Evolutionary conservation across 1,139 yeast species (phyloP), one percentile per base, ranked within the genome.

Genomic region (Hyphopichia buzzinii): DNA sequence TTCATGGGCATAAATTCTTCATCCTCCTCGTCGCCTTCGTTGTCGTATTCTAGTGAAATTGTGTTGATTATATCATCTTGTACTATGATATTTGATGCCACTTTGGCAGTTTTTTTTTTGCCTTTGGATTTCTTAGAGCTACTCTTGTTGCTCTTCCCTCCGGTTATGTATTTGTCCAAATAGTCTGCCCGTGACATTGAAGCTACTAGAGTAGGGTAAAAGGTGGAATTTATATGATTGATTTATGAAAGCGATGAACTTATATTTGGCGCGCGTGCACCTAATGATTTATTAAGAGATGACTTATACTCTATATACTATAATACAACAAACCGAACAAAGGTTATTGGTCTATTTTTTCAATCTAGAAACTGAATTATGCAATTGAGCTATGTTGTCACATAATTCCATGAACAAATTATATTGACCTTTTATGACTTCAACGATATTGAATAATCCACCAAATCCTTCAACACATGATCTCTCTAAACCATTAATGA

Each of bases 361-460:
- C 29, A 51, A 35, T 39, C 49, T 57, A 36, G 49, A 52, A 15
- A 61, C 48, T 42, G 79, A 81, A 48, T 84, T 89, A 61, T 92
- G 97, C 36, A 88, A 64, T 51, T 85, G 95, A 2, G 97, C 97
- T 52, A 90, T 82, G 25, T 81, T 76, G 59, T 89, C 95, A 40
- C 96, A 90, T 35, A 89, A 72, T 50, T 89, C 95, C 90, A 92
- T 86, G 60, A 90, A 90, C 44, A 90, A 69, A 38, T 74, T 71
- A 58, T 88, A 88, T 62, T 90, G 97, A 48, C 84, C 88, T 47
- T 82, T 80, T 23, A 92, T 72, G 0, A 95, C 84, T 32, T 72
- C 72, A 21, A 83, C 73, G 16, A 85, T 71, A 46, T 67, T 70
- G 41, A 74, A 74, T 39, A 83, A 66, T 14, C 79, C 78, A 31